Evolutionary conservation across 2,329 filamentous ascomycete genomes (phyloP).

Genomic region (Parastagonospora nodorum): DNA sequence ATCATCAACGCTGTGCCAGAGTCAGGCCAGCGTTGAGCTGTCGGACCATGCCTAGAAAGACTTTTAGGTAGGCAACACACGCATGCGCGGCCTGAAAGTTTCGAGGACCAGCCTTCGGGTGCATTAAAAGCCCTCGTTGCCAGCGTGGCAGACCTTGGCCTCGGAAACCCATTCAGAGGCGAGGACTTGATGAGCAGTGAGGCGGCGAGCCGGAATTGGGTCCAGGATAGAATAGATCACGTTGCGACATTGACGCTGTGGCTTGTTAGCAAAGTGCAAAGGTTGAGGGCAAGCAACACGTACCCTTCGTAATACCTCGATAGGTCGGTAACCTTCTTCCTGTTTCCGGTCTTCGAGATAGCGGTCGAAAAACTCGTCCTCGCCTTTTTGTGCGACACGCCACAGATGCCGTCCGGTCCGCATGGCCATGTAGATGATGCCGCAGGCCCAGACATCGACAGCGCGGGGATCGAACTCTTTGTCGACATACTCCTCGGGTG

Average conservation of each 20-base stretch:
- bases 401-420: constrained; percentile 92
- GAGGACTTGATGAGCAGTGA: constrained; percentile 93
- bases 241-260: constrained; percentile 90
- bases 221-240: constrained; percentile 99
- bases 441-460: constrained; percentile 98
- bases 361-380: constrained; percentile 95
- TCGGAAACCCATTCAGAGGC: constrained; percentile 99
- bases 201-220: constrained; percentile 87
- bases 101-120: constrained; percentile 9
- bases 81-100: constrained; percentile 17
- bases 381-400: constrained; percentile 95
- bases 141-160: constrained; percentile 95
- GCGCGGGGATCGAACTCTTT: constrained; percentile 96
- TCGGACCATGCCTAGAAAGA: not conserved
- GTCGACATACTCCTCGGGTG: constrained; percentile 93
- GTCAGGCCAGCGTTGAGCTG: not conserved
- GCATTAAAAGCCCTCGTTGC: constrained; percentile 85
- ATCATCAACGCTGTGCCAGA: not conserved
- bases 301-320: constrained; percentile 93
- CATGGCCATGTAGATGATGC: constrained; percentile 99
- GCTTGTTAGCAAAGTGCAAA: constrained; percentile 18
- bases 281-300: constrained; percentile 47
- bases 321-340: constrained; percentile 94
- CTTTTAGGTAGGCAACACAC: constrained; percentile 1
- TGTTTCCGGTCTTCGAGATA: constrained; percentile 92